Evolutionary conservation across 352 stramenopile species (phyloP).

Genomic region (Phytopythium ostracodes): DNA sequence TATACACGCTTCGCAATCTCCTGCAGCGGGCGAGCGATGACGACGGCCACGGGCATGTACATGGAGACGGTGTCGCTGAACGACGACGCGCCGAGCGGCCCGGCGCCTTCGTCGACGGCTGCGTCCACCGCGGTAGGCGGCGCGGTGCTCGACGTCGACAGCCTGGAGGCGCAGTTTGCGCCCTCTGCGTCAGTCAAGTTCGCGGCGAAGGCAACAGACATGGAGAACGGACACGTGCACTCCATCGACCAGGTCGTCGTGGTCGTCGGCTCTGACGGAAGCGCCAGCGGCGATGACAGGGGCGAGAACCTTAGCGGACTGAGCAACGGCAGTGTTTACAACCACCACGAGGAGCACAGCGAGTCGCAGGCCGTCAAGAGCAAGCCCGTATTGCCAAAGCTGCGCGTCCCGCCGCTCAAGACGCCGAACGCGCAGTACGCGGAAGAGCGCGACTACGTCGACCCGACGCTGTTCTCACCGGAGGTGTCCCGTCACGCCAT

Average conservation of each 20-base stretch:
- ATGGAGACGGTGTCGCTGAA: slow-evolving; percentile 78
- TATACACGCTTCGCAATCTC: neutral
- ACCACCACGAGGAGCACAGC: neutral
- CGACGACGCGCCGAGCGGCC: slow-evolving; percentile 31
- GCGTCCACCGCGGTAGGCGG: neutral
- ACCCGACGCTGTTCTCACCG: slow-evolving; percentile 75
- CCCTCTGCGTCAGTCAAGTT: neutral
- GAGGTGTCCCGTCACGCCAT: slow-evolving; percentile 80
- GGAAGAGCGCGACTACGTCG: slow-evolving; percentile 66
- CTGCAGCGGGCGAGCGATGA: slow-evolving; percentile 12
- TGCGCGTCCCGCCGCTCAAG: slow-evolving; percentile 35
- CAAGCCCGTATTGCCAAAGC: slow-evolving; percentile 33
- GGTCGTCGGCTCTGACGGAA: slow-evolving; percentile 23
- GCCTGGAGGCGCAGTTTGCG: slow-evolving; percentile 43
- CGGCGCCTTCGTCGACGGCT: slow-evolving; percentile 7
- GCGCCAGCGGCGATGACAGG: slow-evolving; percentile 19
- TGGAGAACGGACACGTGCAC: slow-evolving; percentile 9
- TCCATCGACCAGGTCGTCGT: slow-evolving; percentile 25
- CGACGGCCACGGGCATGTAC: slow-evolving; percentile 35
- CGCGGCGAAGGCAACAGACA: slow-evolving; percentile 12
- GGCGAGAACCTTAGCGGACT: slow-evolving; percentile 11
- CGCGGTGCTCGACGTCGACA: slow-evolving; percentile 36
- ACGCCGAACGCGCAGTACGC: slow-evolving; percentile 20
- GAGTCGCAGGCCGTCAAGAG: slow-evolving; percentile 11
- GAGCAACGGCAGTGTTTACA: slow-evolving; percentile 2